Evolutionary conservation across 75 land plant genomes (phyloP).

Genomic region (Cunninghamia lanceolata): DNA sequence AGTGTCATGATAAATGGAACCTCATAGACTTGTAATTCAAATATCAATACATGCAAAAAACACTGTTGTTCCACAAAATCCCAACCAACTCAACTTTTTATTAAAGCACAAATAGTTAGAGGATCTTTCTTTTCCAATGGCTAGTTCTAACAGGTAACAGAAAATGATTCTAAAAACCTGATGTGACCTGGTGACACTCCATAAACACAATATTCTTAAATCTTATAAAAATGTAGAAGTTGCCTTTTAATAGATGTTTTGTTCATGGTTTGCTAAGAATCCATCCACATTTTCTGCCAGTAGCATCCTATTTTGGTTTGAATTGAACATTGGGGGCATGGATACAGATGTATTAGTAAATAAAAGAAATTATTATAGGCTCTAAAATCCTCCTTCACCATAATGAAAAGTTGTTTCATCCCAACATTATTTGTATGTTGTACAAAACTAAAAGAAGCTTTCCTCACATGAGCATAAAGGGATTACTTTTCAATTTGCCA

Average conservation of each 20-base stretch:
- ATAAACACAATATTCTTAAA: slow-evolving; percentile 36
- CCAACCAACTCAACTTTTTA: slow-evolving; percentile 45
- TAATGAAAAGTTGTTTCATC: neutral
- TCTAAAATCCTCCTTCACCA: slow-evolving; percentile 20
- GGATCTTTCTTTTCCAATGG: slow-evolving; percentile 29
- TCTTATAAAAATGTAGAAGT: no score
- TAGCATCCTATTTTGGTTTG: slow-evolving; percentile 3
- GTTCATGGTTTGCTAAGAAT: no score
- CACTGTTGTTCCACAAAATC: slow-evolving; percentile 45
- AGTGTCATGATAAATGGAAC: slow-evolving; percentile 27
- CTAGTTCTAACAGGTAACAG: slow-evolving; percentile 36
- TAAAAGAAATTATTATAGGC: slow-evolving; percentile 19
- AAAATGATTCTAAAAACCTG: slow-evolving; percentile 32
- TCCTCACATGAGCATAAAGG: slow-evolving; percentile 1
- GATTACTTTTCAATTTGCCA: slow-evolving; percentile 16
- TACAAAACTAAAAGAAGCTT: neutral
- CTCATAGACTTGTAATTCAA: slow-evolving; percentile 34
- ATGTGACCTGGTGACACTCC: slow-evolving; percentile 28
- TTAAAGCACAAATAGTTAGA: slow-evolving; percentile 20
- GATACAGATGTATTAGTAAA: neutral
- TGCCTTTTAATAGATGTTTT: no score
- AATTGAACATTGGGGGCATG: neutral
- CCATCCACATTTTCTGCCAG: neutral
- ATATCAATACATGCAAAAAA: slow-evolving; percentile 46
- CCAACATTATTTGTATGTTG: neutral